phyloP scores from a whole-genome alignment of 2,329 filamentous ascomycete genomes.

The Neopestalotiopsis sp. region DNA sequence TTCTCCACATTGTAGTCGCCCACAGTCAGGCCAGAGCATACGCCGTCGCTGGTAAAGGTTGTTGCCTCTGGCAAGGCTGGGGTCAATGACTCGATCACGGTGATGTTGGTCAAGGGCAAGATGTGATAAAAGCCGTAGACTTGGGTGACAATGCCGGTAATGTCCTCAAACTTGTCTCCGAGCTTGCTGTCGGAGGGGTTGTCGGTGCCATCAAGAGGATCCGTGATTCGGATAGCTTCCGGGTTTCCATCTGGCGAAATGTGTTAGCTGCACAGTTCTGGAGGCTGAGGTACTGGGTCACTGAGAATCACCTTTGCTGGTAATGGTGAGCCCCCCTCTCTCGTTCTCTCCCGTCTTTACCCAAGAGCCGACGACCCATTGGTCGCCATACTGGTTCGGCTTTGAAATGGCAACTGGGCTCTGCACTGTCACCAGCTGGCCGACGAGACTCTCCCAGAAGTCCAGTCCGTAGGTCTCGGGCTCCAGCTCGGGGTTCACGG shows the following conservation, averaged over 20 bases:
- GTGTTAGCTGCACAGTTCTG: conserved; percentile 2
- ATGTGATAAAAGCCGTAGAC: conserved; percentile 74
- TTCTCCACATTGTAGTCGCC: conserved; percentile 77
- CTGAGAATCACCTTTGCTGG: conserved; percentile 50
- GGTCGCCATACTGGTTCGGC: conserved; percentile 70
- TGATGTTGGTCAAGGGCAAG: conserved; percentile 65
- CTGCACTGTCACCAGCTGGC: conserved; percentile 70
- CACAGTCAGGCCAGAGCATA: conserved; percentile 67
- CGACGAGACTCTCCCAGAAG: conserved; percentile 75
- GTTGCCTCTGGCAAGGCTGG: conserved; percentile 56
- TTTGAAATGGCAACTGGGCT: conserved; percentile 61
- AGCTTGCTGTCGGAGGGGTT: conserved; percentile 67
- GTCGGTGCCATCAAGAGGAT: conserved; percentile 67
- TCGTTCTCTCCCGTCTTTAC: conserved; percentile 65
- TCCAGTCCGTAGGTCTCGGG: conserved; percentile 70
- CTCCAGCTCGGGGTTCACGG: conserved; percentile 64
- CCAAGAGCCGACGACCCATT: conserved; percentile 73
- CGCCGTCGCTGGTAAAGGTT: conserved; percentile 57
- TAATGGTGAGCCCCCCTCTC: conserved; percentile 69
- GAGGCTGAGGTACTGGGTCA: background rate
- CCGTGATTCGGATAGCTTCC: conserved; percentile 69
- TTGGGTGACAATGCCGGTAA: conserved; percentile 72
- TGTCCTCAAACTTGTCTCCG: conserved; percentile 67
- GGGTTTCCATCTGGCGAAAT: conserved; percentile 65
- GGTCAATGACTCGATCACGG: conserved; percentile 48